Percentiles rank a stretch among this genome's conserved stretches.
Evolutionary conservation across 805 yeast genomes (phyloP).

Genomic region (Barnettozyma pratensis): DNA sequence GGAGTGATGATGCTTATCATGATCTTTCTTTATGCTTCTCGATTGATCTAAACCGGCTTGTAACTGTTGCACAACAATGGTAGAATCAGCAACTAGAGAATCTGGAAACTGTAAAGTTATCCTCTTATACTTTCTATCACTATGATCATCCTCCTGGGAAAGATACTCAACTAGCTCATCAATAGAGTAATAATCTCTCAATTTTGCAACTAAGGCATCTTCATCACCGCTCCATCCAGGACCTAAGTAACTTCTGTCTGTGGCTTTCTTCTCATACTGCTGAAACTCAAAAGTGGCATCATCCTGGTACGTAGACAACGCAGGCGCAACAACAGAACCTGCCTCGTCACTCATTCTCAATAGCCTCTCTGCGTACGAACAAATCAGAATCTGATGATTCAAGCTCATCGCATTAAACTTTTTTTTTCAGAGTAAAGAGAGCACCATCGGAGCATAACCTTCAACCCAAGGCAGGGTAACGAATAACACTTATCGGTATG

Average conservation of each 20-base stretch:
- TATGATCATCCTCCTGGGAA: conserved; percentile 25
- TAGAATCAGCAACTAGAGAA: conserved; percentile 67
- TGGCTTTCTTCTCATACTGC: conserved; percentile 28
- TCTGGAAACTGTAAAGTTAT: conserved; percentile 94
- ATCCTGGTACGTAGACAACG: conserved; percentile 69
- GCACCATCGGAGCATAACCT: too few relatives aligned
- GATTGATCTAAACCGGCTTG: conserved; percentile 29
- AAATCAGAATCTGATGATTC: not conserved
- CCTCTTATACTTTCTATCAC: conserved; percentile 32
- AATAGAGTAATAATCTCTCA: conserved; percentile 52
- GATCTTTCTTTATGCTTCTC: conserved; percentile 5
- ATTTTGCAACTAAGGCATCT: conserved; percentile 7
- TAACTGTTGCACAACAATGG: conserved; percentile 55
- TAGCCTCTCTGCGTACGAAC: not conserved
- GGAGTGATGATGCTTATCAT: conserved; percentile 1
- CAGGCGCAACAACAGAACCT: conserved; percentile 49
- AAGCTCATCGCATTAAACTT: not conserved
- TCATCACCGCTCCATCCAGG: conserved; percentile 18
- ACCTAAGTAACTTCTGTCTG: conserved; percentile 28
- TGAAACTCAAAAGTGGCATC: conserved; percentile 49
- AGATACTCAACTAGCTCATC: conserved; percentile 41
- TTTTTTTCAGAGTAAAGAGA: not conserved
- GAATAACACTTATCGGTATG: not conserved
- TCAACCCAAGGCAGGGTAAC: not conserved
- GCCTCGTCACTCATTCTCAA: conserved; percentile 1